Base-by-base conservation (phyloP, 805 yeast species). In the Torulaspora quercuum region DNA sequence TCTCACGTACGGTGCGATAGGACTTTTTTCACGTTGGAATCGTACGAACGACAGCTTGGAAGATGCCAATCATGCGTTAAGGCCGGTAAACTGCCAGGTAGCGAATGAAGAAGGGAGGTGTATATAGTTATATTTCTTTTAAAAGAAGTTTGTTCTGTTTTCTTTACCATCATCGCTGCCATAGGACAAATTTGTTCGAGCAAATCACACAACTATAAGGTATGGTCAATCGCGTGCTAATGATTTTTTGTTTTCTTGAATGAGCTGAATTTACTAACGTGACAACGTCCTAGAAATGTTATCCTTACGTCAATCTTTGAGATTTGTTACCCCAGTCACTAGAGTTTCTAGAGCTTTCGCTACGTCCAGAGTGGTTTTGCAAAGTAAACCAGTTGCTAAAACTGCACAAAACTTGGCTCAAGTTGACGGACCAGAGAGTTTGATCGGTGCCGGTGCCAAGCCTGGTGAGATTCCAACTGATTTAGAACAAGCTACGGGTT, bases 401-500 rank as follows among this genome's bases (percentile, higher is more conserved):
- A 79, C 87, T 44, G 90, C 95, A 41, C 55, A 68, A 43, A 69
- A 58, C 36, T 74, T 90, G 55, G 68, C 81, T 39, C 95, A 90
- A 64, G 95, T 90, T 52, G 73, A 78, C 35, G 87, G 86, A 59
- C 75, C 80, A 34, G 77, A 74, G 49, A 73, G 87, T 38, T 76
- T 90, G 65, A 76, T 88, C 52, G 96, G 97, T 65, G 79, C 83
- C 38, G 97, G 97, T 77, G 95, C 95, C 49, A 67, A 71, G 51
- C 74, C 76, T 52, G 95, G 90, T 51, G 72, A 81, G 33, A 81
- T 92, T 60, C 97, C 97, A 64, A 79, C 95, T 44, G 95, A 89
- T 66, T 63, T 85, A 51, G 96, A 92, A 59, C 97, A 90, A 73
- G 88, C 97, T 57, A 92, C 98, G 34, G 98, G 98, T 83, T 73